Evolutionary conservation across 495 filamentous ascomycete genomes (phyloP), one percentile per base, ranked within the genome.

Genomic region (Aspergillus wentii): DNA sequence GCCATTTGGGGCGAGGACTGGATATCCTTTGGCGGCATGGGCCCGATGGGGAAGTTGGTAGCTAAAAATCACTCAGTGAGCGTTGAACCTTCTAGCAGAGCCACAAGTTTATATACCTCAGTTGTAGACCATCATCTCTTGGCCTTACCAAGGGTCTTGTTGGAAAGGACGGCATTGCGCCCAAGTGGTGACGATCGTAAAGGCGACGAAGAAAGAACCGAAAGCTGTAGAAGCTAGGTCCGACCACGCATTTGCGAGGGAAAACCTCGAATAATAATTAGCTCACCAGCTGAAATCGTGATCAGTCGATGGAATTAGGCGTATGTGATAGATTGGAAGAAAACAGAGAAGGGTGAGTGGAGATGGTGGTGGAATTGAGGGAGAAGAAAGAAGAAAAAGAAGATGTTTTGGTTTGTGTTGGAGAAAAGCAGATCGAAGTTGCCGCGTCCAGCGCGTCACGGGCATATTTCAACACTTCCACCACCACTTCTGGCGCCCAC

Each of bases 21-120:
- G 88, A 54, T 94, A 94, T 35, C 76, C 71, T 54, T 82, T 77
- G 21, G 85, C 77, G 26, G 79, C 64, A 61, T 89, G 72, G 36
- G 89, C 69, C 49, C 86, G 84, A 55, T 85, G 78, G 31, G 78
- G 69, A 14, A 92, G 71, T 37, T 85, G 73, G 54, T 94, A 94
- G 61, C 86, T 92, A 45, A 44, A 49, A 27, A 30, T 39, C 36
- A 45, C 38, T 40, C 32, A 29, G 22, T 20, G 29, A 21, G 25
- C 35, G 31, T 26, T 35, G 35, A 53, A 34, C 11, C 17, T 48
- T n/a, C n/a, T n/a, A n/a, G 30, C 35, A 44, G 28, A 31, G 9
- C 29, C 37, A 32, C 8, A 33, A 20, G 6, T n/a, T n/a, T n/a
- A n/a, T n/a, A n/a, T 57, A 79, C 76, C 75, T 72, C 23, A 79